Base-by-base conservation (phyloP, 208 protist species). In the Angomonas ambiguus region DNA sequence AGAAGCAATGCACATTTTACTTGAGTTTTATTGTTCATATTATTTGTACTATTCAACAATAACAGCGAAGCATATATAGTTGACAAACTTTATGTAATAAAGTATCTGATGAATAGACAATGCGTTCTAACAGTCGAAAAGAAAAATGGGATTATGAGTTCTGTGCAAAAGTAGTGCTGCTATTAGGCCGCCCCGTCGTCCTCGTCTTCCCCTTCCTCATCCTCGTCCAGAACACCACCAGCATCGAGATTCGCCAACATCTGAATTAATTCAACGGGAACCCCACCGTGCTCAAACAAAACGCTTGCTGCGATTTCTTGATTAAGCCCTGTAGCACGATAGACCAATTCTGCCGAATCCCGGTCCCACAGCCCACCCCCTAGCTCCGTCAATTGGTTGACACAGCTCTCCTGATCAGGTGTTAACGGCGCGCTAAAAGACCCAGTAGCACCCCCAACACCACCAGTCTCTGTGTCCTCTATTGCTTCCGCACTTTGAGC, bases 291-390 rank as follows among this genome's bases (percentile, higher is more conserved):
- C 66, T 87, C 82, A 27, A 93, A 83, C 62, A 95, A 76, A 22
- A 95, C 61, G 55, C 82, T 87, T 38, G 87, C 90, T 27, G 90
- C 90, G 42, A 87, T 62, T 58, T 95, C 85, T 35, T 92, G 79
- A 57, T 89, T 89, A 42, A 76, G 71, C 60, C 83, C 74, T 13
- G 77, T 79, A 0, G 79, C 82, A 32, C 88, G 60, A 62, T 93
- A 95, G 4, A 91, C 90, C 31, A 91, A 59, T 58, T 82, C 58
- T 2, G 87, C 90, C 22, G 79, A 77, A 68, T 79, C 71, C 45
- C 79, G 75, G 65, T 82, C 85, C 90, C 90, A 95, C 74, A 82
- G 73, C 27, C 90, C 90, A 28, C 79, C 86, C 22, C 90, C 90
- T 1, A 95, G 69, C 45, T 80, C 71, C 27, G 92, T 85, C 41